These are phyloP conservation scores for Fraxinus nigra DNA, from an alignment of 305 asterid species.

Conservation along the genomic window DNA sequence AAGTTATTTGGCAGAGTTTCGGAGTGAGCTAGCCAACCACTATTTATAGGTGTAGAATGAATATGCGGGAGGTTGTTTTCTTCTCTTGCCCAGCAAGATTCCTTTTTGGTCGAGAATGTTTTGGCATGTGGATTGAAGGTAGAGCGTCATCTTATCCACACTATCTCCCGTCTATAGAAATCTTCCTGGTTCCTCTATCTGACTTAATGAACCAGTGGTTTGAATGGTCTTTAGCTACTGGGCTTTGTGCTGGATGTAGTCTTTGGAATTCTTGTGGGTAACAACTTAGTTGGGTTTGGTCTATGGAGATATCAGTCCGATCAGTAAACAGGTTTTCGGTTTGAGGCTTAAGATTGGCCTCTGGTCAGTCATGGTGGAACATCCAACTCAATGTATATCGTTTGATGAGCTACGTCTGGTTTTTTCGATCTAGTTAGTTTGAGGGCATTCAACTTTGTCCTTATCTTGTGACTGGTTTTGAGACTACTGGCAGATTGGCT, in stretches of 20 bases:
- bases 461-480: neutral
- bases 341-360: neutral
- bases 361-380: neutral
- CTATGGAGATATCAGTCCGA: neutral
- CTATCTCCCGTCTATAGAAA: neutral
- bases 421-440: neutral
- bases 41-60: neutral
- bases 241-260: neutral
- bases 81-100: neutral
- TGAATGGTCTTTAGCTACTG: neutral
- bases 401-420: neutral
- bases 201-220: neutral
- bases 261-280: neutral
- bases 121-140: neutral
- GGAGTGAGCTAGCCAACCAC: neutral
- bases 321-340: neutral
- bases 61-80: neutral
- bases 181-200: neutral
- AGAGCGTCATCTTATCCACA: neutral
- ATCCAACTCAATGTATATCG: neutral
- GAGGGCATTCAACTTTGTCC: neutral
- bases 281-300: neutral
- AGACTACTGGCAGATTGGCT: neutral
- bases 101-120: neutral
- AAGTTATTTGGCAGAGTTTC: neutral